Conservation (phyloP, 768 basidiomycete genomes). For the Tulasnella sp. region DNA sequence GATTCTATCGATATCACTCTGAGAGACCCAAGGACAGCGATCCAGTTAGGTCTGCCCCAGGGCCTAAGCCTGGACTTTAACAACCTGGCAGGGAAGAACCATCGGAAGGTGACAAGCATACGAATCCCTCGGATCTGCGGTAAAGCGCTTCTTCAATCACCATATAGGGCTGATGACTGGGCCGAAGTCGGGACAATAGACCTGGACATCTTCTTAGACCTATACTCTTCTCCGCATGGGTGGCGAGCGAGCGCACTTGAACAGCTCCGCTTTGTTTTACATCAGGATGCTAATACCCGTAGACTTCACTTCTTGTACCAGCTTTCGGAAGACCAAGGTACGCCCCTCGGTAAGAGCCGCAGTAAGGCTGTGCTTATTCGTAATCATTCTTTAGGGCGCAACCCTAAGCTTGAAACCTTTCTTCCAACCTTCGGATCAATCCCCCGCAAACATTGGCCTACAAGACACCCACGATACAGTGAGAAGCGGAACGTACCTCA, state of each 20-base stretch:
- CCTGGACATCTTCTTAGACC: slow-evolving; percentile 52
- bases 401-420: neutral
- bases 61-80: slow-evolving; percentile 64
- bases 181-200: slow-evolving; percentile 48
- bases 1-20: slow-evolving; percentile 46
- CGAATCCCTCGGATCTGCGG: slow-evolving; percentile 41
- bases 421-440: neutral
- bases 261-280: slow-evolving; percentile 57
- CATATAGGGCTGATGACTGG: slow-evolving; percentile 40
- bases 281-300: slow-evolving; percentile 60
- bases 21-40: slow-evolving; percentile 41
- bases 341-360: too few species aligned
- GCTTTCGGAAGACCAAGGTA: neutral
- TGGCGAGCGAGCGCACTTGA: slow-evolving; percentile 40
- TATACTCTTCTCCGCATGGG: slow-evolving; percentile 53
- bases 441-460: too few species aligned
- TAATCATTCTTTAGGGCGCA: neutral
- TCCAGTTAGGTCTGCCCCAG: slow-evolving; percentile 43
- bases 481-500: neutral
- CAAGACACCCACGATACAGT: too few species aligned
- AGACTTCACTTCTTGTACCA: slow-evolving; percentile 45
- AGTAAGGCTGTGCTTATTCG: too few species aligned
- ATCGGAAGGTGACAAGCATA: slow-evolving; percentile 53
- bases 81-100: slow-evolving; percentile 58
- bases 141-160: slow-evolving; percentile 35